phyloP scores from a whole-genome alignment of 345 rosid species.

The Eutrema japonicum region DNA sequence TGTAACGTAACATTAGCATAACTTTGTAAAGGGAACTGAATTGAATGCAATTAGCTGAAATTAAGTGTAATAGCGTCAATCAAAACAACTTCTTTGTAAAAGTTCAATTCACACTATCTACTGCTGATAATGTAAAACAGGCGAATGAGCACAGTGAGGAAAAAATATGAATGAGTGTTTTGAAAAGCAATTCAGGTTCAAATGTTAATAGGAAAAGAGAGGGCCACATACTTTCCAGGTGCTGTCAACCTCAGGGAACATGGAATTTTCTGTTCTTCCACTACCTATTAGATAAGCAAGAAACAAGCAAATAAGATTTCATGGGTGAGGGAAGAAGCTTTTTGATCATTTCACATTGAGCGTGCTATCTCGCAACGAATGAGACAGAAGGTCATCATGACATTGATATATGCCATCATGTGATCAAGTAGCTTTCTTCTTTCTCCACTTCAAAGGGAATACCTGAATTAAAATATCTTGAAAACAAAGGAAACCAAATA shows the following conservation, averaged over 20 bases:
- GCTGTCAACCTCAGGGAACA: conserved; percentile 98
- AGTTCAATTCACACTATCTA: conserved; percentile 10
- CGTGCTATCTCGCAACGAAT: conserved; percentile 33
- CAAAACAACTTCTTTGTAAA: conserved; percentile 14
- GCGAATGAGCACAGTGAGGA: conserved; percentile 14
- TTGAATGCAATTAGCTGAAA: not conserved
- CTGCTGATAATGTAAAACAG: conserved; percentile 32
- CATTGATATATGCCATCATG: conserved; percentile 23
- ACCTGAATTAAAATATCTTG: conserved; percentile 1
- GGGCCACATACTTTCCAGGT: conserved; percentile 79
- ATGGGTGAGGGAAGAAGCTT: conserved; percentile 26
- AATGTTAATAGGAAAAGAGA: conserved; percentile 33
- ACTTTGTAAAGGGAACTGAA: not conserved
- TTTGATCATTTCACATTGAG: conserved; percentile 40
- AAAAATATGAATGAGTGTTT: conserved; percentile 24
- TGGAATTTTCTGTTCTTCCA: conserved; percentile 60
- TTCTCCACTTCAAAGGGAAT: conserved; percentile 16
- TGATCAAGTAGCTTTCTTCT: conserved; percentile 35
- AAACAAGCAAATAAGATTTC: conserved; percentile 25
- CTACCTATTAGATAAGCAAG: conserved; percentile 49
- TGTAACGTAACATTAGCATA: conserved; percentile 3
- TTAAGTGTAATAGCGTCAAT: conserved; percentile 18
- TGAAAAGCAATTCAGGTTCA: conserved; percentile 38
- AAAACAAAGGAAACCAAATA: conserved; percentile 28
- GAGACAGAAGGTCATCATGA: conserved; percentile 39